Evolutionary conservation across 805 yeast species (phyloP).

Genomic region (Sungouiella thailandica): DNA sequence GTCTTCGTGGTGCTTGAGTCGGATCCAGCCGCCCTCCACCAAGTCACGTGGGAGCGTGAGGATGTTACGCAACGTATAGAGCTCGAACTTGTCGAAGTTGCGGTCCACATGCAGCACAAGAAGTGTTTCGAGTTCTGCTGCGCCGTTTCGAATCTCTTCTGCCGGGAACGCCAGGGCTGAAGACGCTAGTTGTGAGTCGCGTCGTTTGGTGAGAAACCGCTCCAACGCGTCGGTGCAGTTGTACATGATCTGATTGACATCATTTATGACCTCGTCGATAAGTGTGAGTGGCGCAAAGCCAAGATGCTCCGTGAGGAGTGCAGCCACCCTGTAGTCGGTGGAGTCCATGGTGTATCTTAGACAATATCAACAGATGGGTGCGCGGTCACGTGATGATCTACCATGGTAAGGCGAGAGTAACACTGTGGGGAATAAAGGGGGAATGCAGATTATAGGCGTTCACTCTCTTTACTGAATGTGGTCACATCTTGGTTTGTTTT

Average conservation of each 20-base stretch:
- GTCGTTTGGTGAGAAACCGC: slow-evolving; percentile 41
- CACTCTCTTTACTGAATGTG: too few relatives aligned
- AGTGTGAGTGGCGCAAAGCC: slow-evolving; percentile 80
- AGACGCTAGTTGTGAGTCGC: slow-evolving; percentile 14
- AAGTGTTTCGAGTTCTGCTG: slow-evolving; percentile 73
- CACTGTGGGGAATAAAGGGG: too few relatives aligned
- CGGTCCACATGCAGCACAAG: slow-evolving; percentile 71
- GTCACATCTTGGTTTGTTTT: too few relatives aligned
- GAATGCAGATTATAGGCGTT: too few relatives aligned
- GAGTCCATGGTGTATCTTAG: slow-evolving; percentile 8
- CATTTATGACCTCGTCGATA: slow-evolving; percentile 83
- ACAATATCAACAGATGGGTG: too few relatives aligned
- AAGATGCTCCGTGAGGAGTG: slow-evolving; percentile 74
- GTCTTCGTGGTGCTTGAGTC: slow-evolving; percentile 63
- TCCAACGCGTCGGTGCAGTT: slow-evolving; percentile 79
- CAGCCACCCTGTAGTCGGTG: slow-evolving; percentile 26
- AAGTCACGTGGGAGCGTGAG: slow-evolving; percentile 64
- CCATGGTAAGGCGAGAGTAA: too few relatives aligned
- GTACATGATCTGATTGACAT: slow-evolving; percentile 79
- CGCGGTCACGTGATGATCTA: too few relatives aligned
- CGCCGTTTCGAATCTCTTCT: slow-evolving; percentile 69
- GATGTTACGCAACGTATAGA: slow-evolving; percentile 75
- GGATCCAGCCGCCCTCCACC: slow-evolving; percentile 59
- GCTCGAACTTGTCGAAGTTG: slow-evolving; percentile 81
- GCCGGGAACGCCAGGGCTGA: slow-evolving; percentile 11